Base-by-base conservation (phyloP, 1,139 yeast species). In the Scheffersomyces titani region DNA sequence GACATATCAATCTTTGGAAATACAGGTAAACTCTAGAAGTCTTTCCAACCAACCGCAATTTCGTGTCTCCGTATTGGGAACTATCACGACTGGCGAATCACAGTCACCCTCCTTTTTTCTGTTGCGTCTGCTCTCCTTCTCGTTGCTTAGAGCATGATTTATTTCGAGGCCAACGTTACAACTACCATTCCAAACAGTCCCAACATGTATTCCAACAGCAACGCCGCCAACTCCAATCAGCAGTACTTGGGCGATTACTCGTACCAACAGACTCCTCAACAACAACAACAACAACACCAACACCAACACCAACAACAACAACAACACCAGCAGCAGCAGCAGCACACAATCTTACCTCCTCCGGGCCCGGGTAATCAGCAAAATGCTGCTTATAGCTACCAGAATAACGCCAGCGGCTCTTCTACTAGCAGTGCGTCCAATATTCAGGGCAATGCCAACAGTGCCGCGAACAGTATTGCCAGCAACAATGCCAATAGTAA, bases 91-190 rank as follows among this genome's bases (percentile, higher is more conserved):
- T 30, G 40, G 40, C 16, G 16, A 30, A 30, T 30, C 11, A 30
- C 2, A 30, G 16, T 9, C 40, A 11, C 16, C 40, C 16, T 30
- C 40, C 16, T 30, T 5, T 30, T 30, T 30, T 30, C 40, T 30
- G 3, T 30, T 30, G 40, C 40, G 9, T 16, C 16, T 30, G 40
- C 40, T 30, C 40, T 11, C 40, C 40, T 9, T 30, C 40, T 7
- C 16, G 16, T 30, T 30, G 40, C 46, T 22, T 47, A 30, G 56
- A 51, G 51, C 53, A 64, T 64, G 66, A 56, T 63, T 51, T 64
- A 65, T 56, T 63, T 64, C 57, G 66, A 65, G 54, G 67, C 67
- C 52, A 65, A 63, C 62, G 62, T 63, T 49, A 62, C 67, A 49
- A 63, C 67, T 44, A 64, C 65, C 51, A 59, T 57, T 52, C 64